These are phyloP conservation scores for Dentipellis fragilis DNA, from an alignment of 768 basidiomycete genomes.

Conservation along the genomic window DNA sequence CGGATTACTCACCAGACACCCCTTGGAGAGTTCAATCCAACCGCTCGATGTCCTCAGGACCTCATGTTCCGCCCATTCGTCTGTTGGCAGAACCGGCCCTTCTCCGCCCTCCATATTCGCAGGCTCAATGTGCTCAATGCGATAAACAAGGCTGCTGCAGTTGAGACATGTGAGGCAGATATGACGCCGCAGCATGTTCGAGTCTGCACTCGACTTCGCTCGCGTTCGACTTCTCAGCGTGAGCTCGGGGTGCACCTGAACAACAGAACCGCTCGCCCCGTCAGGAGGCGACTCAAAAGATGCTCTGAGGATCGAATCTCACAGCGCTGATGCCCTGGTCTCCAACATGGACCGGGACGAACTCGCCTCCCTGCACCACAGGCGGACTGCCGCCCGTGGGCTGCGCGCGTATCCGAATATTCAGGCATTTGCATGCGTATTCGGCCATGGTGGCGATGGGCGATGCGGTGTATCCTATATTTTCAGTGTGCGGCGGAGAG, in stretches of 20 bases:
- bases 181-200: constrained; percentile 32
- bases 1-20: constrained; percentile 50
- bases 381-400: constrained; percentile 15
- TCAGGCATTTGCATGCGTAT: constrained; percentile 64
- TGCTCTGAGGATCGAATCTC: constrained; percentile 15
- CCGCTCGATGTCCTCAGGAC: constrained; percentile 56
- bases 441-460: constrained; percentile 12
- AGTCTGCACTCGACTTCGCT: constrained; percentile 9
- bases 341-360: constrained; percentile 48
- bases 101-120: constrained; percentile 50
- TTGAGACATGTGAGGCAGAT: constrained; percentile 60
- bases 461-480: not conserved
- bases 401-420: constrained; percentile 44
- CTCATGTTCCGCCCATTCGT: constrained; percentile 72
- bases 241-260: constrained; percentile 58
- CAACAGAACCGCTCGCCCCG: not conserved
- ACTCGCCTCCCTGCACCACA: constrained; percentile 26
- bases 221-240: constrained; percentile 50
- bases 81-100: constrained; percentile 56
- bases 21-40: constrained; percentile 63
- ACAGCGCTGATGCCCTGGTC: constrained; percentile 62
- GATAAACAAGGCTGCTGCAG: constrained; percentile 58
- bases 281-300: not conserved
- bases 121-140: constrained; percentile 51
- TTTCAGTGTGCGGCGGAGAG: not conserved